Base-by-base conservation (phyloP, 768 basidiomycete species). In the Boletus insuetus region DNA sequence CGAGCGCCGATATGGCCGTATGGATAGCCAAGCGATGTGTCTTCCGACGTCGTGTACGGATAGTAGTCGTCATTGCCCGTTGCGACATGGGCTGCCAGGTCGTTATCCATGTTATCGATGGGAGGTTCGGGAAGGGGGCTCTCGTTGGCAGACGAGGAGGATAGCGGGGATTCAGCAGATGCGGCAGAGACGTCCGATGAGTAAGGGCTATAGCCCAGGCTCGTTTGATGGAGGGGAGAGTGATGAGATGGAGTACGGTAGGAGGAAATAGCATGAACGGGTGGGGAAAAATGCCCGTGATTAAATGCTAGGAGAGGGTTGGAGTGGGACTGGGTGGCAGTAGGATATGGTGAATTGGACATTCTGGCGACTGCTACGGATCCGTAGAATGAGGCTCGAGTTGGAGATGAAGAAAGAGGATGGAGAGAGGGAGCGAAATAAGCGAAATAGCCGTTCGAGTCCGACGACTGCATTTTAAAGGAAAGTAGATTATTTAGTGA, bases 71-170 rank as follows among this genome's bases (percentile, higher is more conserved):
- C 71, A 44, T 53, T 60, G 1, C 46, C 61, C 3, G 55, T 60
- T 22, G 58, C 63, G 57, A 64, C 64, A 22, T 63, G 69, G 47
- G 71, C 55, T 0, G 63, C 49, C 3, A 51, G 34, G 57, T 73
- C 69, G 51, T 54, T 52, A 42, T 71, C 69, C 71, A 71, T 71
- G 17, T 12, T 64, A 51, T 76, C 74, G 56, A 74, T 57, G 57
- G 64, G 64, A 6, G 70, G 65, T 14, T 77, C 76, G 0, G 76
- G 71, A 19, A 75, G 65, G 14, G 75, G 77, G 41, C 75, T 76
- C 61, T 66, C 72, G 58, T 73, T 72, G 48, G 68, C 68, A 4
- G 76, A 76, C 13, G 69, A 69, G 6, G 74, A 73, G 8, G 78
- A 77, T 51, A 73, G 68, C 29, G 77, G 76, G 4, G 77, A 77